Evolutionary conservation across 192 early-diverging fungal species (phyloP), one percentile per base, ranked within the genome.

Genomic region (Podila verticillata): DNA sequence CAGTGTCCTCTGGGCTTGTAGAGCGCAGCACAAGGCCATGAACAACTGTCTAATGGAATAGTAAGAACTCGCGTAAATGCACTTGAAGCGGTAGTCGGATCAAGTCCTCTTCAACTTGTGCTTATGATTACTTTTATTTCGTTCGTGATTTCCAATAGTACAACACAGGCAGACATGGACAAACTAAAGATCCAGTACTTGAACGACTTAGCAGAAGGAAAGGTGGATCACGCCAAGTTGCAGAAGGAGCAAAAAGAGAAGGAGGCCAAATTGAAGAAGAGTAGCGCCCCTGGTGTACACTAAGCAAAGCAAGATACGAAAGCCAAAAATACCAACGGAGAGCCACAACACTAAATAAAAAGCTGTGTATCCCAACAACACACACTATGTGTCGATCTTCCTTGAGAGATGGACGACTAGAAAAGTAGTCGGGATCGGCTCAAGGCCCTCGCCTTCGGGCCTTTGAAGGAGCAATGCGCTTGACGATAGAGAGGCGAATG

Each of bases 1-100:
- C 22, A 85, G 83, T 7, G 87, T 88, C 20, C 78, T 84, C 32
- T 86, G 84, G 82, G 81, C 72, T 9, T 88, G 87, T 61, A 75
- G 87, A 31, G 62, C 54, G 57, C 84, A 86, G 61, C 73, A 83
- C 19, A 86, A 84, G 57, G 82, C 71, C 13, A 86, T 88, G 87
- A 86, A 88, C 63, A 73, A 73, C 28, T 88, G 87, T 56, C 61
- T 88, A 12, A 86, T 85, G 57, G 70, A 75, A 68, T 67, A 72
- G 87, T 88, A 83, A 65, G 78, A 71, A 7, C 9, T 13, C 31
- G 20, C 24, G 2, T 51, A 32, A 49, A 20, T 29, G 30, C 65
- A 31, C 48, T 57, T 49, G n/a, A 15, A 30, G 5, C 13, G 7
- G 24, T 24, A 49, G 15, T 44, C 3, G 19, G 13, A 60, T 60